Base-by-base conservation (phyloP, 495 filamentous ascomycete genomes). In the Cercophora sp. region DNA sequence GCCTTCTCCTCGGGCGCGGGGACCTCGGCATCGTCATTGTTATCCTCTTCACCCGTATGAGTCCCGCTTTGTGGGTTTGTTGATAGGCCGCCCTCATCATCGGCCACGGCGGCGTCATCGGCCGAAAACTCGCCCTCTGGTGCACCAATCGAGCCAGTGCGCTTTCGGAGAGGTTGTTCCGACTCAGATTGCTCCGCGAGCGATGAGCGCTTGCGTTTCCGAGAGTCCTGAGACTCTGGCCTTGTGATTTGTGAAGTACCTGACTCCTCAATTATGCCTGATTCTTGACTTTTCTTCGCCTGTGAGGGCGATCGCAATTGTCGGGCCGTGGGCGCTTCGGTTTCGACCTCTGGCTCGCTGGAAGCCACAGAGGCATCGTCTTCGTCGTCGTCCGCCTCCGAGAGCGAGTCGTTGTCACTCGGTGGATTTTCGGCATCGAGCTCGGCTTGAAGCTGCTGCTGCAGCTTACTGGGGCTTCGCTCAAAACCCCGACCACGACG, bases 381-480 rank as follows among this genome's bases (percentile, higher is more conserved):
- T 27, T 66, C 68, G 26, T 61, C 63, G n/a, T 57, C 71, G 34
- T 71, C 61, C 5, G 64, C 73, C 31, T 78, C 75, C 10, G 70
- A 78, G 27, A 70, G 58, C 22, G 64, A 67, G 15, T 68, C 63
- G 39, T 70, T 68, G 22, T 70, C 65, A 45, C 68, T 71, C 13
- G 68, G 62, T 19, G 63, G 67, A 16, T 67, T 58, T 44, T 69
- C 62, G 24, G 65, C 58, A 18, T 64, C 64, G 11, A 65, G 56
- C 47, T 70, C 64, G 35, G 64, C 65, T 35, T 58, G 61, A 19
- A 71, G 53, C 55, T 74, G 66, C 50, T 74, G 72, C 52, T 79
- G 75, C 48, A 87, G 76, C 70, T 86, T 88, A 72, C 84, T 87
- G 29, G 84, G 83, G 59, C 81, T 86, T 41, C 75, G 79, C 43